phyloP scores from a whole-genome alignment of 139 green algal species.

The Closterium sp. region DNA sequence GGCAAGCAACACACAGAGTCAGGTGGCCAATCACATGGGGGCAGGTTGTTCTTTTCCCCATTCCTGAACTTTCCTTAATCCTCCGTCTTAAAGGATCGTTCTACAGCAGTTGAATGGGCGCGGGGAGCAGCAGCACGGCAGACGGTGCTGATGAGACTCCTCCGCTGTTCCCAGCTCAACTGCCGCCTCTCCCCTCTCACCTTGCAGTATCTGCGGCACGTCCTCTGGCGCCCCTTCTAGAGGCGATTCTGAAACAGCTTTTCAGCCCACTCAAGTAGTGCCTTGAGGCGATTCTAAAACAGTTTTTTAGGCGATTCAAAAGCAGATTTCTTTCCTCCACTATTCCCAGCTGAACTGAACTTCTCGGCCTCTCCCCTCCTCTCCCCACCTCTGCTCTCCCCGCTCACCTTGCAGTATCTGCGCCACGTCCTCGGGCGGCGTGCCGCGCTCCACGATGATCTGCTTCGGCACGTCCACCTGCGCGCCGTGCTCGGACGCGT shows the following conservation, averaged over 20 bases:
- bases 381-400: not conserved
- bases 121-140: no score
- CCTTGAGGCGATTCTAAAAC: not conserved
- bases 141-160: no score
- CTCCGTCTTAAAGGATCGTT: no score
- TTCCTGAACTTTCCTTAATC: no score
- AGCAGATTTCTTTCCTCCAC: no score
- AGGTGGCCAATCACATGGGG: no score
- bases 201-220: no score
- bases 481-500: constrained; percentile 7
- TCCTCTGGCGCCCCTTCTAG: no score
- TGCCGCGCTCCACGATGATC: constrained; percentile 18
- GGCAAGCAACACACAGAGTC: not conserved
- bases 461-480: constrained; percentile 15
- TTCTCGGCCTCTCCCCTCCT: not conserved
- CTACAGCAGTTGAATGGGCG: no score
- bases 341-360: no score
- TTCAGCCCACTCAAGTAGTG: not conserved
- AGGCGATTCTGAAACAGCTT: not conserved
- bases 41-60: no score
- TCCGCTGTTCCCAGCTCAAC: no score
- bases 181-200: not conserved
- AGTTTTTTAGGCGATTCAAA: not conserved
- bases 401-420: not conserved
- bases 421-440: not conserved